A percentile compares a stretch with the other conserved stretches of the same genome.
phyloP scores from a whole-genome alignment of 1,284 basidiomycete species.

The Schizophyllum commune region DNA sequence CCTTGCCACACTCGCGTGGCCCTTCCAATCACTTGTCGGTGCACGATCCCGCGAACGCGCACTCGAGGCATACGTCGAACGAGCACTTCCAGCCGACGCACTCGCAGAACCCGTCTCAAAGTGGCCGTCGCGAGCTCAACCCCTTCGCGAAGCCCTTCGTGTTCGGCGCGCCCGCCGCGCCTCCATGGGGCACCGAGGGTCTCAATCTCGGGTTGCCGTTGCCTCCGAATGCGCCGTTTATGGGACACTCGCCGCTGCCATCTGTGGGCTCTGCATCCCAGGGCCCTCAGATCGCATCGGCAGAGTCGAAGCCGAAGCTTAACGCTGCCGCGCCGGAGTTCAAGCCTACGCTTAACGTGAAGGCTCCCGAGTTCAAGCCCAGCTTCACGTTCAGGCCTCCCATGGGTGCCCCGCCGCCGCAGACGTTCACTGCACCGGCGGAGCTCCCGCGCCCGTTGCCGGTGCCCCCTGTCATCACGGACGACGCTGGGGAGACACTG shows the following conservation, averaged over 20 bases:
- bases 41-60: slow-evolving; percentile 54
- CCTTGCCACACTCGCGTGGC: slow-evolving; percentile 56
- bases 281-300: not conserved
- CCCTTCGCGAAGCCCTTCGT: slow-evolving; percentile 76
- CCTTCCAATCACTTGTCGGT: slow-evolving; percentile 52
- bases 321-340: slow-evolving; percentile 65
- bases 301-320: slow-evolving; percentile 29
- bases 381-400: slow-evolving; percentile 69
- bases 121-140: slow-evolving; percentile 44
- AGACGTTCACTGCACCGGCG: slow-evolving; percentile 31
- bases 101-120: slow-evolving; percentile 20
- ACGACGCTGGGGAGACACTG: slow-evolving; percentile 20
- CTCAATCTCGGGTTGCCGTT: slow-evolving; percentile 17
- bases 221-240: slow-evolving; percentile 28
- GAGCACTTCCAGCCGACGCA: slow-evolving; percentile 13
- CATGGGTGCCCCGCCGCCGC: slow-evolving; percentile 45
- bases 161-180: slow-evolving; percentile 40
- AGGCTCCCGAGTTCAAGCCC: slow-evolving; percentile 74
- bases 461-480: slow-evolving; percentile 14
- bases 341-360: slow-evolving; percentile 47
- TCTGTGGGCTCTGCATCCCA: slow-evolving; percentile 37
- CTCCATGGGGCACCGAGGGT: not conserved
- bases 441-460: slow-evolving; percentile 13
- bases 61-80: slow-evolving; percentile 10
- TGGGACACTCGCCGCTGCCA: slow-evolving; percentile 47